phyloP scores from a whole-genome alignment of 2,329 filamentous ascomycete species.

The Stagonosporopsis chrysanthemi region DNA sequence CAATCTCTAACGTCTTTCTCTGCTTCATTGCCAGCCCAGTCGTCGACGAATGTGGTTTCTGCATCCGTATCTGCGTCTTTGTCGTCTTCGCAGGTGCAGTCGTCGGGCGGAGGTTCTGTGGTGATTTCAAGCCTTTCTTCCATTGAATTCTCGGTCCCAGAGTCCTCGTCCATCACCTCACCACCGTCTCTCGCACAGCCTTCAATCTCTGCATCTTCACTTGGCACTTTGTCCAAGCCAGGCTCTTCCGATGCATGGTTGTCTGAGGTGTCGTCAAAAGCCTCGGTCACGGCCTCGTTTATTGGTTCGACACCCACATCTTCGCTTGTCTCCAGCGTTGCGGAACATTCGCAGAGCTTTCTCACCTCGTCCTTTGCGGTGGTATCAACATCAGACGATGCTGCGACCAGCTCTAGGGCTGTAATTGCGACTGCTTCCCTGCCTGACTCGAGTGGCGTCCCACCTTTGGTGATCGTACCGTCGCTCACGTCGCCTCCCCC shows the following conservation, averaged over 20 bases:
- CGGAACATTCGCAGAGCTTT: background rate
- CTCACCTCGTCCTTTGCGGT: background rate
- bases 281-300: background rate
- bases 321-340: background rate
- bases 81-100: background rate
- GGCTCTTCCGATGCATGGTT: background rate
- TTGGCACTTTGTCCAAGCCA: background rate
- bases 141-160: background rate
- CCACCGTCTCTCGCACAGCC: background rate
- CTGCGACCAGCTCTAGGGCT: background rate
- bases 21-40: background rate
- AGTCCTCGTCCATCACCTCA: background rate
- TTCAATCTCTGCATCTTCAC: background rate
- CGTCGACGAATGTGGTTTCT: background rate
- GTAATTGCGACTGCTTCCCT: background rate
- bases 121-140: background rate
- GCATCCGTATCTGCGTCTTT: background rate
- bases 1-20: background rate
- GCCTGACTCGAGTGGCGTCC: background rate
- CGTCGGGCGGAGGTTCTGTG: background rate
- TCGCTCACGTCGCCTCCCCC: background rate
- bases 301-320: background rate
- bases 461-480: background rate
- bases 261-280: background rate
- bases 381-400: background rate